A percentile compares a stretch with the other conserved stretches of the same genome.
Evolutionary conservation across 345 rosid genomes (phyloP).

Genomic region (Turnera subulata): DNA sequence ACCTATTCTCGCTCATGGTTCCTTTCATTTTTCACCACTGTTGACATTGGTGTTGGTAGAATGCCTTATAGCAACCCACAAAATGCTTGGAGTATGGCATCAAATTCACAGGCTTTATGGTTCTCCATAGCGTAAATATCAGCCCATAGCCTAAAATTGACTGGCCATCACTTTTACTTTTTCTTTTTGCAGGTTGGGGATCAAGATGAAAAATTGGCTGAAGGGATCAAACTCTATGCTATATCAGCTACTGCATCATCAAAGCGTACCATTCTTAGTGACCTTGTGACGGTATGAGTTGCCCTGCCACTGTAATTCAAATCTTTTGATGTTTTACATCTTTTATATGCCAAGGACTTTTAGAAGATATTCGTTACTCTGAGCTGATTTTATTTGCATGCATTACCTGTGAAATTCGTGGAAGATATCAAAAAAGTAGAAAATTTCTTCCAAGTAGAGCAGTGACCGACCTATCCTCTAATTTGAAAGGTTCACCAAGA

Average conservation of each 20-base stretch:
- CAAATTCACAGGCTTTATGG: too few species aligned
- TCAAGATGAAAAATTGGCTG: constrained; percentile 88
- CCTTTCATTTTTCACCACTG: neutral
- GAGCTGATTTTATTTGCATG: neutral
- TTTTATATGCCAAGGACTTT: too few species aligned
- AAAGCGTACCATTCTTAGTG: constrained; percentile 78
- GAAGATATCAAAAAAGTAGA: too few species aligned
- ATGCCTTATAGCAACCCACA: too few species aligned
- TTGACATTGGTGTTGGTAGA: too few species aligned
- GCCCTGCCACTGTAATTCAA: neutral
- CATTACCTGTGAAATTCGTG: neutral
- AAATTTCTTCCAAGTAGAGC: too few species aligned
- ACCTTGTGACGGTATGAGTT: constrained; percentile 72
- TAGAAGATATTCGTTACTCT: neutral
- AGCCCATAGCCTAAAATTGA: too few species aligned
- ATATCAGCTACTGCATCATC: constrained; percentile 71
- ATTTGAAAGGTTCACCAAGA: too few species aligned
- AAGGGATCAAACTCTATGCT: constrained; percentile 90
- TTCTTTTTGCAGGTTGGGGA: constrained; percentile 69
- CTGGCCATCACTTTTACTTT: too few species aligned
- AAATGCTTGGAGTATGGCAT: too few species aligned
- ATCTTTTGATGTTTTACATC: neutral
- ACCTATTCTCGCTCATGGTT: neutral
- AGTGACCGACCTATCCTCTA: too few species aligned
- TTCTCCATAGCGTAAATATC: too few species aligned